Conservation (phyloP, 805 yeast genomes). For the Ogataea corticis region DNA sequence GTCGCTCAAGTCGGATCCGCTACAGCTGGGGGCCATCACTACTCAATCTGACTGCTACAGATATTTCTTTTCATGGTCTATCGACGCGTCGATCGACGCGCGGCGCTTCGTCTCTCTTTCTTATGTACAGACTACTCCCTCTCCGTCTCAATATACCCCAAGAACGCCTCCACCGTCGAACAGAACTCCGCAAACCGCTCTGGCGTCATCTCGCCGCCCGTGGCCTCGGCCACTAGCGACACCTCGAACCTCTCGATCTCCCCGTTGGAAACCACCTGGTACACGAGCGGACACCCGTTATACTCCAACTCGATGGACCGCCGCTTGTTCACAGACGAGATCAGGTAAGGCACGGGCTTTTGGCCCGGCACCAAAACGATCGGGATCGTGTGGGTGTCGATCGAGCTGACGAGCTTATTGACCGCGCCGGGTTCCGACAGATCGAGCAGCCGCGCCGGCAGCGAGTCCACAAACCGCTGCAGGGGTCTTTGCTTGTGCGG, state of each 20-base stretch:
- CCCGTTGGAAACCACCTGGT: slow-evolving; percentile 30
- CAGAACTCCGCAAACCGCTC: slow-evolving; percentile 14
- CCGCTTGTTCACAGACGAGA: slow-evolving; percentile 25
- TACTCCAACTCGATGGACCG: slow-evolving; percentile 32
- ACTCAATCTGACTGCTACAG: no score
- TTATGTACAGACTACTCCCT: no score
- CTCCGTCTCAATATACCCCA: slow-evolving; percentile 10
- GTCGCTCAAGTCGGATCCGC: no score
- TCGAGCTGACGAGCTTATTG: slow-evolving; percentile 15
- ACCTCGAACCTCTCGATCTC: slow-evolving; percentile 27
- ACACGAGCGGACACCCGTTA: slow-evolving; percentile 25
- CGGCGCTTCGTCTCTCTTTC: no score
- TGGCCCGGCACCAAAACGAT: slow-evolving; percentile 11
- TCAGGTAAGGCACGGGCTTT: slow-evolving; percentile 19
- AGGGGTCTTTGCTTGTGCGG: slow-evolving; percentile 21
- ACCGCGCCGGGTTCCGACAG: slow-evolving; percentile 19
- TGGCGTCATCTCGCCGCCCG: slow-evolving; percentile 8
- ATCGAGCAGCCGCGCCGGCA: slow-evolving; percentile 25
- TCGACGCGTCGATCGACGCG: slow-evolving; percentile 6
- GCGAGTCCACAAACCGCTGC: slow-evolving; percentile 22
- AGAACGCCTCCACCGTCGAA: slow-evolving; percentile 11
- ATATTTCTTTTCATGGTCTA: no score
- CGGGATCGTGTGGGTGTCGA: slow-evolving; percentile 18
- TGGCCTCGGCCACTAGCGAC: slow-evolving; percentile 23
- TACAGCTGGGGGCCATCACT: no score